Base-by-base conservation (phyloP, 352 stramenopile genomes). In the Phytopythium cucurbitacearum region DNA sequence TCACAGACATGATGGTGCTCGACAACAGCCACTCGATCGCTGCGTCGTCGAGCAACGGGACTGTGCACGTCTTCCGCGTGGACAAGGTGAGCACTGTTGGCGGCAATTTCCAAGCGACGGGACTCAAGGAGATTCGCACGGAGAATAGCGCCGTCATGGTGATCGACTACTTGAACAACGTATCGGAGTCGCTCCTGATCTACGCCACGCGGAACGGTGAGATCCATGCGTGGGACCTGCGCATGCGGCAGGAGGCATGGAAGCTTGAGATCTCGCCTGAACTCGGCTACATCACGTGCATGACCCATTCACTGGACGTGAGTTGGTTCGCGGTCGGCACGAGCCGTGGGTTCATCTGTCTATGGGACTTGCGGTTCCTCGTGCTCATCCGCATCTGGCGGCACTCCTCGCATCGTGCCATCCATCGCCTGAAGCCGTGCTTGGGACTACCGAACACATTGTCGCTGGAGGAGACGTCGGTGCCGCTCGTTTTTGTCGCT, bases 291-390 rank as follows among this genome's bases (percentile, higher is more conserved):
- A 74, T 99, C 10, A 99, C 95, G 28, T 96, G 86, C 55, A 93
- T 99, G 56, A 94, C 96, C 41, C 76, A 98, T 43, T 97, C 95
- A 13, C 80, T 94, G 41, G 95, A 99, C 67, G 87, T 94, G 40
- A 96, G 93, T 48, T 99, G 96, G 96, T 67, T 99, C 41, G 85
- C 94, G 9, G 93, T 89, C 21, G 96, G 97, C 36, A 99, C 96
- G 5, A 97, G 76, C 55, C 78, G 86, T 60, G 97, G 97, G 4
- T 98, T 96, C 65, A 80, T 99, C 53, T 94, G 87, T 53, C 62
- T 99, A 32, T 99, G 94, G 91, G 97, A 99, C 65, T 64, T 99
- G 46, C 87, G 97, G 13, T 99, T 97, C 75, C 80, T 98, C 40
- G 69, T 96, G 51, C 77, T 98, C 34, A 92, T 98, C 48, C 96